phyloP scores from a whole-genome alignment of 106 monocot genomes.

The Acorus gramineus region DNA sequence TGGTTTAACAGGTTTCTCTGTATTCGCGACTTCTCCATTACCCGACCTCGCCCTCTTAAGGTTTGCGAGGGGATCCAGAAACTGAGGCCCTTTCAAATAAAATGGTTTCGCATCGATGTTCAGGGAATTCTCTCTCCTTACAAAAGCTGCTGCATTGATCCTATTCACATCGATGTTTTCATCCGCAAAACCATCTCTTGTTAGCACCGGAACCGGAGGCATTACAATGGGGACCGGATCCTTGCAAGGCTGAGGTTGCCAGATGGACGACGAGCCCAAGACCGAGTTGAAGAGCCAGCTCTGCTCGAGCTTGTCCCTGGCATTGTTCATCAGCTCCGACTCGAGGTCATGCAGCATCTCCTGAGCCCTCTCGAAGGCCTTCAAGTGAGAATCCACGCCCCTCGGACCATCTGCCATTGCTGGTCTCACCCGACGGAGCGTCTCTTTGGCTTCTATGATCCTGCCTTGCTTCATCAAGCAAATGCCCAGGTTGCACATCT shows the following conservation, averaged over 20 bases:
- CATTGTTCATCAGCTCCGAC: conserved; percentile 15
- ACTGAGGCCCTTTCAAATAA: conserved; percentile 22
- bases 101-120: conserved; percentile 72
- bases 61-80: conserved; percentile 33
- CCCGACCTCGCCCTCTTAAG: conserved; percentile 71
- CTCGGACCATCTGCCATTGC: conserved; percentile 33
- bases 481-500: conserved; percentile 96
- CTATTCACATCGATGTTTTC: conserved; percentile 36
- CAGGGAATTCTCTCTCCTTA: conserved; percentile 24
- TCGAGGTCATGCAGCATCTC: conserved; percentile 83
- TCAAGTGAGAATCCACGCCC: conserved; percentile 79
- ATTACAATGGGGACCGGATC: conserved; percentile 11
- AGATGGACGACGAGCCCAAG: conserved; percentile 37
- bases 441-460: conserved; percentile 62
- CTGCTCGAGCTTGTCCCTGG: neutral
- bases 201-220: neutral
- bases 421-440: conserved; percentile 56
- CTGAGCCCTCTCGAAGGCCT: conserved; percentile 81
- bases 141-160: neutral
- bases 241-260: conserved; percentile 80
- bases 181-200: conserved; percentile 32
- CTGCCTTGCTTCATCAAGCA: conserved; percentile 93
- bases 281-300: conserved; percentile 39
- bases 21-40: conserved; percentile 14
- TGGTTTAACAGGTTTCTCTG: neutral